Evolutionary conservation across 2,329 filamentous ascomycete species (phyloP), one percentile per base, ranked within the genome.

Genomic region (Trichocomaceae sp.): DNA sequence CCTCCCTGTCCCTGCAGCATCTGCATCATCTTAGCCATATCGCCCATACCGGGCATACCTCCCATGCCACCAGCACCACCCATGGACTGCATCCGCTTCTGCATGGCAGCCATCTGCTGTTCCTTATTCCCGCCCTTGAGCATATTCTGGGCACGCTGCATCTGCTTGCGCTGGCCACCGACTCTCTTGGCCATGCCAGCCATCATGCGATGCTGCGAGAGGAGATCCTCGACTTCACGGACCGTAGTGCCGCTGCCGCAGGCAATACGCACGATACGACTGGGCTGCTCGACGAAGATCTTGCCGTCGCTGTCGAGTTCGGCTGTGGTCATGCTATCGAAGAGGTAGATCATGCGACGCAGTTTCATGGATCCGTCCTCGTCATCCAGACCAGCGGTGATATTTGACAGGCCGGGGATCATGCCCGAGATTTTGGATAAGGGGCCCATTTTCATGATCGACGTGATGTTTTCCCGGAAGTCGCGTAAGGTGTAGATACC

Each of bases 381-480:
- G 67, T 99, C 95, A 67, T 97, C 91, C 82, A 97, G 93, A 39
- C 90, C 90, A 52, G 89, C 86, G 83, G 96, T 97, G 80, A 97
- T 86, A 66, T 87, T 88, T 62, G 87, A 87, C 72, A 99, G 86
- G 26, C 93, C 93, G 0, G 93, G 93, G 60, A 99, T 97, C 93
- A 99, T 99, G 64, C 91, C 90, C 0, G 92, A 95, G 83, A 99
- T 95, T 71, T 99, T 97, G 17, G 88, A 95, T 1, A 99, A 76
- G 0, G 93, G 93, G 0, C 93, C 93, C 93, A 99, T 97, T 77
- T 99, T 99, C 90, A 97, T 96, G 67, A 99, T 96, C 66, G 97
- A 97, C 56, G 87, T 87, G 12, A 99, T 83, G 69, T 99, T 95
- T 69, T 99, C 93, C 19, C 93, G 84, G 62, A 99, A 80, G 69